phyloP scores from a whole-genome alignment of 108 stramenopile species.

The Nitzschia sp. region DNA sequence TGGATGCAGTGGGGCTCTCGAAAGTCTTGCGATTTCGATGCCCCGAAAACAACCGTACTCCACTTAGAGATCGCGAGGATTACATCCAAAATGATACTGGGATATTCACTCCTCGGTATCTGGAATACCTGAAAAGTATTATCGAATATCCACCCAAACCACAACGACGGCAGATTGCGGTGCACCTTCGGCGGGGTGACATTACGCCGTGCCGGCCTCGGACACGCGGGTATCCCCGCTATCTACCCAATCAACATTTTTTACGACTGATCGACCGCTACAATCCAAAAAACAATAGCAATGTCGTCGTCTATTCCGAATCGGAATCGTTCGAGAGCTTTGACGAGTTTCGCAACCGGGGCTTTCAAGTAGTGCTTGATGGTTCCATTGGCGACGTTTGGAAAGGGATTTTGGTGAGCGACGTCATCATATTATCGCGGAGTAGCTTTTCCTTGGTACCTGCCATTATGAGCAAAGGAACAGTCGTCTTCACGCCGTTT shows the following conservation, averaged over 20 bases:
- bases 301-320: conserved; percentile 26
- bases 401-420: conserved; percentile 19
- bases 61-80: background rate
- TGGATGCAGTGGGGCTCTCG: conserved; percentile 24
- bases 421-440: conserved; percentile 23
- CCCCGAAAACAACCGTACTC: conserved; percentile 4
- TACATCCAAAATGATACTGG: conserved; percentile 28
- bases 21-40: conserved; percentile 29
- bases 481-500: conserved; percentile 30
- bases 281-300: conserved; percentile 8
- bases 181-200: conserved; percentile 43
- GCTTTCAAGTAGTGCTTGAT: conserved; percentile 22
- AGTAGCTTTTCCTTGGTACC: conserved; percentile 23
- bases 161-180: conserved; percentile 15
- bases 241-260: conserved; percentile 30
- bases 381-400: conserved; percentile 12
- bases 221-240: conserved; percentile 13
- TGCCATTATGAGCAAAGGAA: conserved; percentile 11
- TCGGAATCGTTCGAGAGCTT: conserved; percentile 24
- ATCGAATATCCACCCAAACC: conserved; percentile 8
- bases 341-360: conserved; percentile 13
- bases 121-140: conserved; percentile 9
- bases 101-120: conserved; percentile 30
- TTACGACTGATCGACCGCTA: conserved; percentile 23
- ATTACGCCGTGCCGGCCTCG: conserved; percentile 23